phyloP scores from a whole-genome alignment of 129 eudicot genomes.

The Artemisia tridentata region DNA sequence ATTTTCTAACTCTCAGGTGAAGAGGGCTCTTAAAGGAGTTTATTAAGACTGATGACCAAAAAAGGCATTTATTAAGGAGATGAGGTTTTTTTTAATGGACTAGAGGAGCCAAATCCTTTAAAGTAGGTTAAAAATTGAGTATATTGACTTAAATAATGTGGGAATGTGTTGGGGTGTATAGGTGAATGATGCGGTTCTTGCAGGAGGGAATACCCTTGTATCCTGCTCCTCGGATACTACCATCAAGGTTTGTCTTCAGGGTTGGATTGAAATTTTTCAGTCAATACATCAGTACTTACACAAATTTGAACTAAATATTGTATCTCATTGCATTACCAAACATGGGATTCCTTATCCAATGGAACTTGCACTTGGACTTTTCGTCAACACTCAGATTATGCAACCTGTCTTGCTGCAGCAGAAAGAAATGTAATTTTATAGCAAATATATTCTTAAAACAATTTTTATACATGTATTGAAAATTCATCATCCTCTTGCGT shows the following conservation, averaged over 20 bases:
- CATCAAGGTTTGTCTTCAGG: slow-evolving; percentile 63
- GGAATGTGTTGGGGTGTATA: slow-evolving; percentile 28
- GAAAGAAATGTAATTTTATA: slow-evolving; percentile 58
- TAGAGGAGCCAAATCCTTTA: too few relatives aligned
- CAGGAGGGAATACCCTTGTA: slow-evolving; percentile 77
- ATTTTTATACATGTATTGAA: background rate
- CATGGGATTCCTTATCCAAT: slow-evolving; percentile 80
- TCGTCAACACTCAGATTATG: slow-evolving; percentile 95
- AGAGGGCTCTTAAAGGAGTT: too few relatives aligned
- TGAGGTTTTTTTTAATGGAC: background rate
- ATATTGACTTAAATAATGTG: background rate
- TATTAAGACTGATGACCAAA: background rate
- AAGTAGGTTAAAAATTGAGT: too few relatives aligned
- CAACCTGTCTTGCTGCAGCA: slow-evolving; percentile 93
- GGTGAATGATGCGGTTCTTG: slow-evolving; percentile 94
- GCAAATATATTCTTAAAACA: slow-evolving; percentile 7
- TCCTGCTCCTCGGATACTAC: slow-evolving; percentile 98
- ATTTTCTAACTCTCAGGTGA: too few relatives aligned
- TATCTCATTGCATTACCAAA: slow-evolving; percentile 34
- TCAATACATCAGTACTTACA: background rate
- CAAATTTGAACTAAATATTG: slow-evolving; percentile 16
- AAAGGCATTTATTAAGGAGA: background rate
- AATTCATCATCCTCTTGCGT: background rate
- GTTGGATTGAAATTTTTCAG: slow-evolving; percentile 23
- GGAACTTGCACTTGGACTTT: slow-evolving; percentile 84